Evolutionary conservation across 805 yeast species (phyloP).

Genomic region (Candida taoyuanica): DNA sequence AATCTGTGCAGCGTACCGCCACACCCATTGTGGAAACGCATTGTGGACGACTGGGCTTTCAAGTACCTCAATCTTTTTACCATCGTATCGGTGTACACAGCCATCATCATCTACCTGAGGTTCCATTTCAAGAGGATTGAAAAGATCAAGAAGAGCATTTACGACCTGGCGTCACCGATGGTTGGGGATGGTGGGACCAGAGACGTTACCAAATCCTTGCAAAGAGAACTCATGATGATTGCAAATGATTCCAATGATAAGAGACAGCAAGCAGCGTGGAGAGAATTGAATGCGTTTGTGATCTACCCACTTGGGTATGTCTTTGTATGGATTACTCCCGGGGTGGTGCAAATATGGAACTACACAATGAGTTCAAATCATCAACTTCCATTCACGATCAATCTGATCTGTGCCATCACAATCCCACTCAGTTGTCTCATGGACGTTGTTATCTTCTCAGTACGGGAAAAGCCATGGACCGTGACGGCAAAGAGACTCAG

Average conservation of each 20-base stretch:
- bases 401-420: slow-evolving; percentile 50
- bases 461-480: slow-evolving; percentile 75
- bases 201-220: slow-evolving; percentile 9
- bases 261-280: slow-evolving; percentile 12
- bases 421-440: slow-evolving; percentile 77
- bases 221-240: slow-evolving; percentile 19
- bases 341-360: slow-evolving; percentile 14
- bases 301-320: slow-evolving; percentile 24
- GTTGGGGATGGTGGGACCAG: background rate
- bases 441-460: slow-evolving; percentile 68
- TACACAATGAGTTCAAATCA: background rate
- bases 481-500: slow-evolving; percentile 6
- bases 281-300: slow-evolving; percentile 20
- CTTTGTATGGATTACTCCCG: slow-evolving; percentile 19
- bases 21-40: slow-evolving; percentile 19
- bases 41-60: slow-evolving; percentile 17
- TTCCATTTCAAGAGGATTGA: slow-evolving; percentile 11
- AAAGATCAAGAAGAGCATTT: slow-evolving; percentile 11
- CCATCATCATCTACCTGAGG: slow-evolving; percentile 16
- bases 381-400: slow-evolving; percentile 8
- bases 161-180: background rate
- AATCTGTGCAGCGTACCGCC: slow-evolving; percentile 17
- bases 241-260: slow-evolving; percentile 8
- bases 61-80: slow-evolving; percentile 16
- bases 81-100: slow-evolving; percentile 16